A percentile compares a stretch with the other conserved stretches of the same genome.
phyloP scores from a whole-genome alignment of 176 grass and related monocot species.

The Oryza brachyantha region DNA sequence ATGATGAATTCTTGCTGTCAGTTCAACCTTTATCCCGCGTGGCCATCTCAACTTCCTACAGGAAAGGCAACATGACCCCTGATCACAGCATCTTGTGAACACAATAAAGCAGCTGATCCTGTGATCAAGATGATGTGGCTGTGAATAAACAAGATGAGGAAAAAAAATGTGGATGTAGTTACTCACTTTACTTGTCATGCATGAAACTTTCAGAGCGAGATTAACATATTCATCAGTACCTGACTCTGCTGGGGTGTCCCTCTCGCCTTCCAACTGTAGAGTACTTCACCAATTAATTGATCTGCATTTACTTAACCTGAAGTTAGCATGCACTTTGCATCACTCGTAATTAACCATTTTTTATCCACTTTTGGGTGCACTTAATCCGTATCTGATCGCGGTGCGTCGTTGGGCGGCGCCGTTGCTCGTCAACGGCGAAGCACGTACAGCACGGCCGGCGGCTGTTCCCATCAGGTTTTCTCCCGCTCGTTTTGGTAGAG shows the following conservation, averaged over 20 bases:
- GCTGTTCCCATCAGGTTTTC: no score
- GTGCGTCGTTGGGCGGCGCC: no score
- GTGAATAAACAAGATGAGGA: not conserved
- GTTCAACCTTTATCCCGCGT: not conserved
- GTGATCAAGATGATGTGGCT: not conserved
- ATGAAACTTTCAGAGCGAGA: conserved; percentile 1
- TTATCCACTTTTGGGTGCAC: no score
- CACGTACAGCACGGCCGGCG: no score
- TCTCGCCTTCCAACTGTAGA: not conserved
- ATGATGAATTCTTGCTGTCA: not conserved
- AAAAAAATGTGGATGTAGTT: not conserved
- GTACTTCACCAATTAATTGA: not conserved
- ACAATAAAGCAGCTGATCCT: not conserved
- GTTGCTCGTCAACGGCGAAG: no score
- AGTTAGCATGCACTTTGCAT: not conserved
- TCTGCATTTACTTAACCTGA: not conserved
- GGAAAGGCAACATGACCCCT: not conserved
- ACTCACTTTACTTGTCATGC: not conserved
- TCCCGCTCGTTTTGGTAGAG: no score
- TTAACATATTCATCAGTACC: not conserved
- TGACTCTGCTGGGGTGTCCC: not conserved
- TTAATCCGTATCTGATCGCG: no score
- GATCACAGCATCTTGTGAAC: not conserved
- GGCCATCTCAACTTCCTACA: not conserved
- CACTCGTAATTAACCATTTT: not conserved